Percentiles rank a stretch among this genome's conserved stretches.
These are phyloP conservation scores for Mycena rosella DNA, from an alignment of 768 basidiomycete genomes.

Conservation along the genomic window DNA sequence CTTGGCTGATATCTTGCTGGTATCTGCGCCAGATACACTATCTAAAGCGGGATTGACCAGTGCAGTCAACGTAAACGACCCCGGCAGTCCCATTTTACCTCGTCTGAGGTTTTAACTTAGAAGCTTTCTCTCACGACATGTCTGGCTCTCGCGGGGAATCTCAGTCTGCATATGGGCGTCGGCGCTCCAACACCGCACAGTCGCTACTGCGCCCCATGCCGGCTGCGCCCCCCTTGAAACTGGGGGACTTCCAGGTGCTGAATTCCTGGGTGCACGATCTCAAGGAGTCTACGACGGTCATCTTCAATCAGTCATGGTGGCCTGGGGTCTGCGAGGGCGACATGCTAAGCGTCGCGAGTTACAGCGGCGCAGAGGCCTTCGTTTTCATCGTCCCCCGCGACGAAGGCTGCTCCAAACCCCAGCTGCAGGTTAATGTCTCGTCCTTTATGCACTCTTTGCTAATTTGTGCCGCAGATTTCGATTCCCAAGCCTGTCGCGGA, in stretches of 20 bases:
- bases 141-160: conserved; percentile 73
- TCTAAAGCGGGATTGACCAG: too few species aligned
- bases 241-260: conserved; percentile 73
- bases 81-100: too few species aligned
- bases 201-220: conserved; percentile 68
- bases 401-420: conserved; percentile 69
- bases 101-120: conserved; percentile 7
- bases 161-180: conserved; percentile 68
- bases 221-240: conserved; percentile 59
- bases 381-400: conserved; percentile 78
- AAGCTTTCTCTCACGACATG: conserved; percentile 54
- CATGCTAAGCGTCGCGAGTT: conserved; percentile 67
- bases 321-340: conserved; percentile 86
- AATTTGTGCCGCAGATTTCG: conserved; percentile 67
- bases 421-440: conserved; percentile 67
- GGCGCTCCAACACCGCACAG: conserved; percentile 82
- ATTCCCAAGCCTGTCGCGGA: conserved; percentile 81
- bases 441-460: neutral
- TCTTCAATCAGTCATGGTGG: conserved; percentile 82
- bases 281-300: conserved; percentile 68
- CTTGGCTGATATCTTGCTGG: too few species aligned
- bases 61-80: too few species aligned
- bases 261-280: conserved; percentile 83
- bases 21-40: too few species aligned
- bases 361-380: conserved; percentile 60